Evolutionary conservation across 1,284 basidiomycete species (phyloP).

Genomic region (Fomes fomentarius): DNA sequence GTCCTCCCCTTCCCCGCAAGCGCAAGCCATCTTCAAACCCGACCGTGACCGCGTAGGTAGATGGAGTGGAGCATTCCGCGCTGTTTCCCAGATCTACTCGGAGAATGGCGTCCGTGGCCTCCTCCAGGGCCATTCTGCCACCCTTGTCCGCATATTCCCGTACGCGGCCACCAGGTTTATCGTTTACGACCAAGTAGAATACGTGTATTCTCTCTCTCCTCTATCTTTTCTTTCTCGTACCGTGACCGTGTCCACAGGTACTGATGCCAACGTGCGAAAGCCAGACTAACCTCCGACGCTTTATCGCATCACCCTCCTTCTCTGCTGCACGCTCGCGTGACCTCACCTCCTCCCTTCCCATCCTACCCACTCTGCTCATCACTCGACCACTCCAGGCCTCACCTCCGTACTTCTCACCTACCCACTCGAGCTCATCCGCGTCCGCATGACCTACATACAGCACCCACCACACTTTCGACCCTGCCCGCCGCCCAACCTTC

Average conservation of each 20-base stretch:
- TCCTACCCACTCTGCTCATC: background rate
- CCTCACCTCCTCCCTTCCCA: background rate
- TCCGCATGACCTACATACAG: conserved; percentile 95
- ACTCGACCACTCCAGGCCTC: conserved; percentile 59
- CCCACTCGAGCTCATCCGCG: conserved; percentile 93
- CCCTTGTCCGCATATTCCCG: conserved; percentile 85
- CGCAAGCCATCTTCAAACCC: too few relatives aligned
- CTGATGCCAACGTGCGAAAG: conserved; percentile 85
- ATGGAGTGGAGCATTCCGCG: conserved; percentile 86
- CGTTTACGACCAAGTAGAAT: conserved; percentile 90
- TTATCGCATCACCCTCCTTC: conserved; percentile 87
- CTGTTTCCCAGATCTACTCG: conserved; percentile 80
- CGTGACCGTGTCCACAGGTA: conserved; percentile 37
- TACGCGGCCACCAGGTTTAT: conserved; percentile 99
- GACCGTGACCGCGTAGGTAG: conserved; percentile 53
- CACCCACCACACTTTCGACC: conserved; percentile 48
- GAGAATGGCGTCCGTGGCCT: conserved; percentile 80
- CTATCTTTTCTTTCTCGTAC: background rate
- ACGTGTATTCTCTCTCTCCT: conserved; percentile 46
- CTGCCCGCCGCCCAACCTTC: conserved; percentile 57
- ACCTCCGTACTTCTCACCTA: conserved; percentile 92
- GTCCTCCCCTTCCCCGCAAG: conserved; percentile 26
- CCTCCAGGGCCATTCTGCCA: conserved; percentile 95
- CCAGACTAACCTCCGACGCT: conserved; percentile 85
- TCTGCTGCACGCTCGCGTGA: conserved; percentile 49